Conservation (phyloP, 2,329 filamentous ascomycete species). For the Microdochium bolleyi region DNA sequence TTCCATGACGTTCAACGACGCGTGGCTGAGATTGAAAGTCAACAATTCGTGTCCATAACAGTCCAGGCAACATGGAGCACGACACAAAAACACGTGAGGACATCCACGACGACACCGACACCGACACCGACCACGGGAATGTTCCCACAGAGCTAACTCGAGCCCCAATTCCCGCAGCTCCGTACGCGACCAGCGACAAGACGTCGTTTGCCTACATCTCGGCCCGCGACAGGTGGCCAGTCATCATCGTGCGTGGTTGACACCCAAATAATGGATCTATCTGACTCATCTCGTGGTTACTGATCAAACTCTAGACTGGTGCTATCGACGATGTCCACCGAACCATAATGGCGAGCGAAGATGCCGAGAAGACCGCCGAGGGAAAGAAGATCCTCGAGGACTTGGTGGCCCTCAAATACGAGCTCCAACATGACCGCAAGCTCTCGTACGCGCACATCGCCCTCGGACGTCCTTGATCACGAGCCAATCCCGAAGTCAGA, state of each 20-base stretch:
- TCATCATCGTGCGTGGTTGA: slow-evolving; percentile 66
- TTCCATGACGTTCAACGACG: too few relatives aligned
- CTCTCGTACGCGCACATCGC: slow-evolving; percentile 53
- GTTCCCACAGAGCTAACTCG: background rate
- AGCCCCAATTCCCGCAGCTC: slow-evolving; percentile 39
- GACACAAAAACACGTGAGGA: slow-evolving; percentile 65
- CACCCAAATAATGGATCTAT: too few relatives aligned
- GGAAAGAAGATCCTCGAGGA: slow-evolving; percentile 80
- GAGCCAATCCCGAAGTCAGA: background rate
- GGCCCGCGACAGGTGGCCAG: slow-evolving; percentile 81
- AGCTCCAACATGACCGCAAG: slow-evolving; percentile 80
- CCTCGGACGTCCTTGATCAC: background rate
- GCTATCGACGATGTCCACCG: slow-evolving; percentile 93
- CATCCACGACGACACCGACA: slow-evolving; percentile 1
- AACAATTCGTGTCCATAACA: background rate
- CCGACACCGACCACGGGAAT: background rate
- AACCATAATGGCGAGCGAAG: slow-evolving; percentile 49
- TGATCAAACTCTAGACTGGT: slow-evolving; percentile 57
- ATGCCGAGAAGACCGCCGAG: slow-evolving; percentile 61
- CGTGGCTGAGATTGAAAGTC: too few relatives aligned
- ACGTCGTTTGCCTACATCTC: slow-evolving; percentile 83
- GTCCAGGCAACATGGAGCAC: slow-evolving; percentile 52
- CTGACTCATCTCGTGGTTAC: too few relatives aligned
- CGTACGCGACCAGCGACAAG: slow-evolving; percentile 71
- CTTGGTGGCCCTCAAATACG: slow-evolving; percentile 82